Evolutionary conservation across 345 rosid species (phyloP).

Genomic region (Raphanus sativus): DNA sequence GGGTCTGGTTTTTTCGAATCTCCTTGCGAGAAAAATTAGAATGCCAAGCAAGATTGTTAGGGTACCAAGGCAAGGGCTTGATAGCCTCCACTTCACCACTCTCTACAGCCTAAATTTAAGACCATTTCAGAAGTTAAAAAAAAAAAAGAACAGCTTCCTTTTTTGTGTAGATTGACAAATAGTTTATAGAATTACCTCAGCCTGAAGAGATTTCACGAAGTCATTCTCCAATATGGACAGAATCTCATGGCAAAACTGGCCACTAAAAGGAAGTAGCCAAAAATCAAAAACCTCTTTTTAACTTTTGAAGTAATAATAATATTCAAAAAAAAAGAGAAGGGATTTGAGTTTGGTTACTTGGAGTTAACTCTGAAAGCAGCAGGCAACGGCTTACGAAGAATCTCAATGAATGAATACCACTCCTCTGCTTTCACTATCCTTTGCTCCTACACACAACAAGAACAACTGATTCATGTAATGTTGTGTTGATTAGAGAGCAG

Average conservation of each 20-base stretch:
- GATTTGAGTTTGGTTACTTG: conserved; percentile 42
- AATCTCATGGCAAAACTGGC: conserved; percentile 79
- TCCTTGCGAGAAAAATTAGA: conserved; percentile 90
- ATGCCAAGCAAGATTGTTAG: conserved; percentile 90
- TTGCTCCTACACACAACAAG: conserved; percentile 59
- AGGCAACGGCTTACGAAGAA: conserved; percentile 87
- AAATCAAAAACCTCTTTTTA: background rate
- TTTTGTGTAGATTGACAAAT: background rate
- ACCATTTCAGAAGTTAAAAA: background rate
- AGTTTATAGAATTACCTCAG: conserved; percentile 49
- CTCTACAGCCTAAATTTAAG: conserved; percentile 46
- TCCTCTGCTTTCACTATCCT: conserved; percentile 69
- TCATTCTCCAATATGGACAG: conserved; percentile 74
- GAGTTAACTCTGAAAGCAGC: conserved; percentile 95
- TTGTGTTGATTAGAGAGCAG: background rate
- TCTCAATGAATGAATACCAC: conserved; percentile 71
- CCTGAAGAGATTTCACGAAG: conserved; percentile 69
- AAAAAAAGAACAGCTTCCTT: background rate
- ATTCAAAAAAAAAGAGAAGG: background rate
- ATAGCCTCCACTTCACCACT: conserved; percentile 73
- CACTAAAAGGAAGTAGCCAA: conserved; percentile 48
- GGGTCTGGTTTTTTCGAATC: conserved; percentile 82
- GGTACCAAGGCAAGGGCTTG: conserved; percentile 90
- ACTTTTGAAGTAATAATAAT: background rate
- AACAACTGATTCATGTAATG: background rate